Percentiles rank a stretch among this genome's conserved stretches.
Conservation (phyloP, 495 filamentous ascomycete genomes). For the Xylaria flabelliformis region DNA sequence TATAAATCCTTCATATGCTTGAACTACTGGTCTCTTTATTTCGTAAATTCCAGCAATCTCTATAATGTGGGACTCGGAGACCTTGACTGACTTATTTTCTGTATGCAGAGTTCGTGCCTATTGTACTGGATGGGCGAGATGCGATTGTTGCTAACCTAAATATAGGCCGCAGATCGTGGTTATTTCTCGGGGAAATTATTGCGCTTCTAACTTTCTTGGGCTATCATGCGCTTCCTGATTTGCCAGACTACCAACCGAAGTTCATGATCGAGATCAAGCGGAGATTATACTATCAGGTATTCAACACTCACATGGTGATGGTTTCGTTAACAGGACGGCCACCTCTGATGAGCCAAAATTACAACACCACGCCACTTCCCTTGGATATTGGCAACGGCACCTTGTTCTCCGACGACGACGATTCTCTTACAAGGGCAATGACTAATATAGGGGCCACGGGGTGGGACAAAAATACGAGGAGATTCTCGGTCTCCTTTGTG, state of each 20-base stretch:
- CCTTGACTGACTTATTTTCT: not conserved
- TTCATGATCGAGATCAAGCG: constrained; percentile 50
- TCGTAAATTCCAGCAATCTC: not conserved
- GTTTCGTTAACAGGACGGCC: constrained; percentile 23
- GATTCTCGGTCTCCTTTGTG: constrained; percentile 49
- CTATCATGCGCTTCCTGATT: constrained; percentile 53
- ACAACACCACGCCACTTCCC: constrained; percentile 53
- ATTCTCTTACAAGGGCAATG: constrained; percentile 46
- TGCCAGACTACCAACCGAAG: constrained; percentile 6
- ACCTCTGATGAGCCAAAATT: constrained; percentile 16
- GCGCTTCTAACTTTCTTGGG: constrained; percentile 63
- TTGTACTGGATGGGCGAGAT: not conserved
- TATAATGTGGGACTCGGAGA: not conserved
- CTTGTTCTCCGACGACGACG: constrained; percentile 53
- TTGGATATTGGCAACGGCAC: constrained; percentile 63
- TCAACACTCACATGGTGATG: constrained; percentile 35
- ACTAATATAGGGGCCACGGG: constrained; percentile 58
- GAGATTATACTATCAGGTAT: constrained; percentile 60
- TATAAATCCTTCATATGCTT: not conserved
- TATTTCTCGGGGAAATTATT: constrained; percentile 57
- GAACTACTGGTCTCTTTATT: not conserved
- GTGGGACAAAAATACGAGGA: constrained; percentile 56
- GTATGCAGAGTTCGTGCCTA: constrained; percentile 45
- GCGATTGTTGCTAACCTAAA: constrained; percentile 12
- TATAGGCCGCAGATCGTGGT: constrained; percentile 55